Evolutionary conservation across 148 eudicot species (phyloP).

Genomic region (Spergularia marina): DNA sequence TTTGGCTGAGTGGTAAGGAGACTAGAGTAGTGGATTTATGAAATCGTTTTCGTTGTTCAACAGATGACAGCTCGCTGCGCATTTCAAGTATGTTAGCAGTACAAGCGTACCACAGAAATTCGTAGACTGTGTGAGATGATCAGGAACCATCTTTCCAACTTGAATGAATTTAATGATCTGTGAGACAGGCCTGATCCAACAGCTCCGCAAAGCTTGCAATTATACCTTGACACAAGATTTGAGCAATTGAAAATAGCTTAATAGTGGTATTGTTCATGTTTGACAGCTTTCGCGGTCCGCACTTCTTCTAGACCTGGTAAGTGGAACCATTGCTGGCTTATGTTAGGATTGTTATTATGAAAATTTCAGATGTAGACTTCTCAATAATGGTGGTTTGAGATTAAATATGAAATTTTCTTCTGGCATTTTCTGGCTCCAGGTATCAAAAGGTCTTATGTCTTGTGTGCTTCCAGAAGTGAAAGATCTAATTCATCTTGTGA

Average conservation of each 20-base stretch:
- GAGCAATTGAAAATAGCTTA: slow-evolving; percentile 84
- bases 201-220: slow-evolving; percentile 83
- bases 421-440: slow-evolving; percentile 34
- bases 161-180: slow-evolving; percentile 88
- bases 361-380: background rate
- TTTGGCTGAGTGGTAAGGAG: background rate
- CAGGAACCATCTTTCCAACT: slow-evolving; percentile 79
- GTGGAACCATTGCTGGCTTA: slow-evolving; percentile 11
- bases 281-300: slow-evolving; percentile 79
- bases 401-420: background rate
- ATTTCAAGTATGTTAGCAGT: slow-evolving; percentile 97
- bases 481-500: slow-evolving; percentile 79
- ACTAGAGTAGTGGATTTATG: background rate
- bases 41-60: slow-evolving; percentile 10
- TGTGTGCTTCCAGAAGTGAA: slow-evolving; percentile 92
- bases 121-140: slow-evolving; percentile 93
- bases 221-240: slow-evolving; percentile 89
- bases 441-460: slow-evolving; percentile 79
- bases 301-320: slow-evolving; percentile 77
- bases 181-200: slow-evolving; percentile 86
- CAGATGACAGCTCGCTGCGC: slow-evolving; percentile 99
- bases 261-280: slow-evolving; percentile 18
- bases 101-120: slow-evolving; percentile 86
- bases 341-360: background rate
- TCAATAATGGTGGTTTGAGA: background rate